These are phyloP conservation scores for Mycena alexandri DNA, from an alignment of 768 basidiomycete genomes.

Conservation along the genomic window DNA sequence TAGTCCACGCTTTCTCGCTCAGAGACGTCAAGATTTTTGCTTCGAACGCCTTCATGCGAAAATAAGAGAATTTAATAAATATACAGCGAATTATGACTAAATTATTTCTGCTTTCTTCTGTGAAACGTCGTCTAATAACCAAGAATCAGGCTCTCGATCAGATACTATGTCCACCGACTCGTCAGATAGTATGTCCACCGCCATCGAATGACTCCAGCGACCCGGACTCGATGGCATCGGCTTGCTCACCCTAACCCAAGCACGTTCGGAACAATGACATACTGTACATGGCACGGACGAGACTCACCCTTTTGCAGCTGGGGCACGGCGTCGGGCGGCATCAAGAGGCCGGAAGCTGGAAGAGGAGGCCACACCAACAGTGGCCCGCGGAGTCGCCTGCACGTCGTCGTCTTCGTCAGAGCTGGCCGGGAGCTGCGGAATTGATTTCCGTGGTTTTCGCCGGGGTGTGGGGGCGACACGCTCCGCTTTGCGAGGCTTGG, in stretches of 20 bases:
- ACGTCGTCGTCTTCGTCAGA: constrained; percentile 23
- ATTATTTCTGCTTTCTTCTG: constrained; percentile 21
- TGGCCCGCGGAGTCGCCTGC: constrained; percentile 28
- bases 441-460: constrained; percentile 16
- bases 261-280: constrained; percentile 22
- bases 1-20: too few species aligned
- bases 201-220: constrained; percentile 22
- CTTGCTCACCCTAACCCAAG: constrained; percentile 11
- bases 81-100: background rate
- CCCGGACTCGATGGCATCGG: background rate
- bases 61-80: too few species aligned
- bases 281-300: background rate
- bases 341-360: constrained; percentile 21
- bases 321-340: constrained; percentile 10
- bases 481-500: constrained; percentile 5
- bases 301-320: constrained; percentile 29
- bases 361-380: background rate
- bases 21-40: too few species aligned
- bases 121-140: constrained; percentile 46
- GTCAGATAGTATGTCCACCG: constrained; percentile 1
- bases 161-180: background rate
- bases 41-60: background rate
- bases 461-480: background rate
- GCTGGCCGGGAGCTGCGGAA: background rate
- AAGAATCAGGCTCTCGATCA: constrained; percentile 31